Evolutionary conservation across 1,284 basidiomycete genomes (phyloP).

Genomic region (Rugosomyces carneus): DNA sequence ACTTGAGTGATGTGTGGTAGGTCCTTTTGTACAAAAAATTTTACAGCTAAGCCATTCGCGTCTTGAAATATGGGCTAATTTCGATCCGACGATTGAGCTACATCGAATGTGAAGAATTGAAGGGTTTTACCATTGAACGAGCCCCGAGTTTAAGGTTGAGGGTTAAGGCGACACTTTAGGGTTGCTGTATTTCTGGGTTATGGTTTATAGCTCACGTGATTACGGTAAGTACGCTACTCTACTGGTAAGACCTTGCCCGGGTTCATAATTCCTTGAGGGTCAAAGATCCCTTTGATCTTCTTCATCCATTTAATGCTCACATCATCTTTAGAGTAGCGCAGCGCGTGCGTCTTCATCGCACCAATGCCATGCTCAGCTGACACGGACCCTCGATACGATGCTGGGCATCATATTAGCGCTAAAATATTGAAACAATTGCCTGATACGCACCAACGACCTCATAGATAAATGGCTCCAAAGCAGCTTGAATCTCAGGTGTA

Average conservation of each 20-base stretch:
- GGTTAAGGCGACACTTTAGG: slow-evolving; percentile 27
- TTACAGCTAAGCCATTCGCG: slow-evolving; percentile 54
- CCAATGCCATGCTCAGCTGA: slow-evolving; percentile 98
- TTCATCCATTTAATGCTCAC: slow-evolving; percentile 87
- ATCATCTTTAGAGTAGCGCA: slow-evolving; percentile 83
- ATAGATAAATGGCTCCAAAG: slow-evolving; percentile 94
- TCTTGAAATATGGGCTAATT: slow-evolving; percentile 61
- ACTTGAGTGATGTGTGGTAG: slow-evolving; percentile 60
- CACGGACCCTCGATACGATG: slow-evolving; percentile 78
- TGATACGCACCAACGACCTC: slow-evolving; percentile 74
- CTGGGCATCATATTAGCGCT: slow-evolving; percentile 28
- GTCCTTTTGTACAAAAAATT: slow-evolving; percentile 78
- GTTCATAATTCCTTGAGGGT: slow-evolving; percentile 89
- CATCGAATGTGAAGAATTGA: not conserved
- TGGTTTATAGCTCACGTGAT: slow-evolving; percentile 20
- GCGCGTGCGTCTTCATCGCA: slow-evolving; percentile 89
- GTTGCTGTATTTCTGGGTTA: slow-evolving; percentile 26
- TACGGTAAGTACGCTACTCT: slow-evolving; percentile 13
- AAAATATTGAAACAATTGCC: slow-evolving; percentile 2
- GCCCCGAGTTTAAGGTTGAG: slow-evolving; percentile 44
- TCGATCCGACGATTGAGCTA: not conserved
- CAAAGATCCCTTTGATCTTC: slow-evolving; percentile 86
- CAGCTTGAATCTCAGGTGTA: slow-evolving; percentile 76
- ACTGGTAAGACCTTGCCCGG: slow-evolving; percentile 73
- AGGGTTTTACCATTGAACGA: slow-evolving; percentile 14